Percentiles rank a stretch among this genome's conserved stretches.
Evolutionary conservation across 1,284 basidiomycete species (phyloP).

Genomic region (Naganishia liquefaciens): DNA sequence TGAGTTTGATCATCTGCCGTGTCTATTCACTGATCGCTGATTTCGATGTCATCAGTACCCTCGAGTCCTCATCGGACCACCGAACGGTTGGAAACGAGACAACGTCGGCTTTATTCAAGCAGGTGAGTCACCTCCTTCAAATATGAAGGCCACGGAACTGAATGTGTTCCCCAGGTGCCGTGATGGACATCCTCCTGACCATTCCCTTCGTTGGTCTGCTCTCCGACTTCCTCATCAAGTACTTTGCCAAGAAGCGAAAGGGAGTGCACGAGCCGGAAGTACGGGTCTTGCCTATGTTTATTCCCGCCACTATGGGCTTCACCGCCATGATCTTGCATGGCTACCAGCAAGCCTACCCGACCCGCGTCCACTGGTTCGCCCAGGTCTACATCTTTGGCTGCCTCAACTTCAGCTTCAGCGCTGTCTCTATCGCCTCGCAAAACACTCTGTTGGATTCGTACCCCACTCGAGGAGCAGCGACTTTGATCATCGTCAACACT

Average conservation of each 20-base stretch:
- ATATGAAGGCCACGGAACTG: background rate
- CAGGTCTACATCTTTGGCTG: conserved; percentile 16
- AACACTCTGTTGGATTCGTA: conserved; percentile 10
- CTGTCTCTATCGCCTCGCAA: conserved; percentile 14
- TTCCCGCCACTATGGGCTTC: conserved; percentile 12
- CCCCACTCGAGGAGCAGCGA: conserved; percentile 12
- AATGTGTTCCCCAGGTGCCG: background rate
- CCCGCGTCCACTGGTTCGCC: conserved; percentile 12
- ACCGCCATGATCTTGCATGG: conserved; percentile 14
- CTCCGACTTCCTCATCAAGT: conserved; percentile 17
- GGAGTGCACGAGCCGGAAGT: conserved; percentile 18
- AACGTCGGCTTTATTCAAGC: conserved; percentile 19
- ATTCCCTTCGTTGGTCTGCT: conserved; percentile 7
- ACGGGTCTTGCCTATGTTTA: conserved; percentile 4
- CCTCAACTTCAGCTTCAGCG: conserved; percentile 10
- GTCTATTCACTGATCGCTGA: background rate
- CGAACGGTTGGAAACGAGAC: conserved; percentile 14
- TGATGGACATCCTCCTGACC: conserved; percentile 10
- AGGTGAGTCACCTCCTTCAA: background rate
- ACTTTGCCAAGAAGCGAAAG: conserved; percentile 17
- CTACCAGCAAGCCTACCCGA: conserved; percentile 6
- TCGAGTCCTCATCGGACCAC: conserved; percentile 14
- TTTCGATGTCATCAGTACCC: background rate
- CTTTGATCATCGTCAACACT: conserved; percentile 16
- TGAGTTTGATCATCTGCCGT: background rate